Evolutionary conservation across 169 alveolate genomes (phyloP).

Genomic region (Cryptosporidium xiaoi): DNA sequence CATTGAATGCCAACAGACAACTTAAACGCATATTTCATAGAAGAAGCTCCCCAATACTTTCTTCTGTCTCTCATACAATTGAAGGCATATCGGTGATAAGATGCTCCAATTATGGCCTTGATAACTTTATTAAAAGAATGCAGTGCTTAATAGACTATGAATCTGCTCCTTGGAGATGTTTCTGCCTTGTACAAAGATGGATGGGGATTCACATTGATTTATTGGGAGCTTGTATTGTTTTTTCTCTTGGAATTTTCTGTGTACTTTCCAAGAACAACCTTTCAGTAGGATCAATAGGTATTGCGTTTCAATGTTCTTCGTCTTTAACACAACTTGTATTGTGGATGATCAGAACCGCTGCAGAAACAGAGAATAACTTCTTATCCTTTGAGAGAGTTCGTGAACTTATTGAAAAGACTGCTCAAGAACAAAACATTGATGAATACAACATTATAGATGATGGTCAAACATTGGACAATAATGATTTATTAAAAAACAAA

Average conservation of each 20-base stretch:
- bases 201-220: slow-evolving; percentile 60
- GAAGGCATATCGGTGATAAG: slow-evolving; percentile 51
- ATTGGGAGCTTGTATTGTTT: slow-evolving; percentile 52
- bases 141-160: slow-evolving; percentile 51
- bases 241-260: slow-evolving; percentile 63
- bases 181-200: slow-evolving; percentile 65
- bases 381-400: slow-evolving; percentile 44
- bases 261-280: slow-evolving; percentile 28
- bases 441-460: neutral
- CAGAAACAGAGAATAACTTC: slow-evolving; percentile 68
- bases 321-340: slow-evolving; percentile 40
- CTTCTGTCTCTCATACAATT: slow-evolving; percentile 32
- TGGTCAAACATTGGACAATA: neutral
- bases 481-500: neutral
- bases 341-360: slow-evolving; percentile 42
- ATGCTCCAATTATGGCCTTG: slow-evolving; percentile 45
- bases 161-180: slow-evolving; percentile 73
- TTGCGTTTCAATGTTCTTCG: slow-evolving; percentile 59
- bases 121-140: neutral
- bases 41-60: slow-evolving; percentile 50
- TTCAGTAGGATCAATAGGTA: slow-evolving; percentile 57
- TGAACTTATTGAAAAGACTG: slow-evolving; percentile 21
- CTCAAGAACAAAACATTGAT: slow-evolving; percentile 34
- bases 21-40: slow-evolving; percentile 54
- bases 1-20: slow-evolving; percentile 44